These are phyloP conservation scores for Spizellomyces sp. DNA, from an alignment of 192 early-diverging fungal species.

Conservation along the genomic window DNA sequence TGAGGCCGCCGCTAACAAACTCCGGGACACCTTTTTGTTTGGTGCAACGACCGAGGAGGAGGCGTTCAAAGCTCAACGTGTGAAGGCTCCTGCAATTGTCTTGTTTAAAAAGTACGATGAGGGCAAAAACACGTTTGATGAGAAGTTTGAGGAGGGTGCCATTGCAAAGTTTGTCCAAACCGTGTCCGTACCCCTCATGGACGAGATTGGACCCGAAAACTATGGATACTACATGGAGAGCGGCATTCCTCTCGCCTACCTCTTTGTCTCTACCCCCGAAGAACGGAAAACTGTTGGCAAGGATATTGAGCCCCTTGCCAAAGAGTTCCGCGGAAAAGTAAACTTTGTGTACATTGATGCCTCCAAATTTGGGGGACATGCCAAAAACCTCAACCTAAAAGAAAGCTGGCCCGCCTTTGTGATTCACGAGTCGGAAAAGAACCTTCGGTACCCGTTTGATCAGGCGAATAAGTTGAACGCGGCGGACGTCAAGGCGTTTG, in stretches of 20 bases:
- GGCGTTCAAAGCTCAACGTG: conserved; percentile 48
- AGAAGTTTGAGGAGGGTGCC: conserved; percentile 53
- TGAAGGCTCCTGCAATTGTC: conserved; percentile 68
- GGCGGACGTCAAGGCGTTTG: conserved; percentile 58
- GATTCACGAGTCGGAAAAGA: conserved; percentile 75
- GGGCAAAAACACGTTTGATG: conserved; percentile 72
- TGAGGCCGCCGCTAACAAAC: conserved; percentile 69
- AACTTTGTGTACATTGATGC: conserved; percentile 93
- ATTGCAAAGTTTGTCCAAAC: conserved; percentile 74
- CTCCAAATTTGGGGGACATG: conserved; percentile 81
- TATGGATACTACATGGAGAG: conserved; percentile 83
- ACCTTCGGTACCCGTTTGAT: conserved; percentile 85
- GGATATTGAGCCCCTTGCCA: conserved; percentile 72
- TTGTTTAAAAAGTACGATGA: conserved; percentile 94
- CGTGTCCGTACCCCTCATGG: conserved; percentile 84
- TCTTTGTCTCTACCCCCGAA: conserved; percentile 76
- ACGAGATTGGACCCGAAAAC: conserved; percentile 88
- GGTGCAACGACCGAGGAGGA: conserved; percentile 73
- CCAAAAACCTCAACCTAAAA: conserved; percentile 86
- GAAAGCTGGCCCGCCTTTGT: conserved; percentile 92
- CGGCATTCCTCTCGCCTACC: conserved; percentile 88
- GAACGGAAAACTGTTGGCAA: conserved; percentile 58
- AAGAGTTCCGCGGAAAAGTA: conserved; percentile 84
- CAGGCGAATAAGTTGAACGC: conserved; percentile 70
- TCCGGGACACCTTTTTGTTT: conserved; percentile 88